These are phyloP conservation scores for Scalesia atractyloides DNA, from an alignment of 129 eudicot genomes.

Conservation along the genomic window DNA sequence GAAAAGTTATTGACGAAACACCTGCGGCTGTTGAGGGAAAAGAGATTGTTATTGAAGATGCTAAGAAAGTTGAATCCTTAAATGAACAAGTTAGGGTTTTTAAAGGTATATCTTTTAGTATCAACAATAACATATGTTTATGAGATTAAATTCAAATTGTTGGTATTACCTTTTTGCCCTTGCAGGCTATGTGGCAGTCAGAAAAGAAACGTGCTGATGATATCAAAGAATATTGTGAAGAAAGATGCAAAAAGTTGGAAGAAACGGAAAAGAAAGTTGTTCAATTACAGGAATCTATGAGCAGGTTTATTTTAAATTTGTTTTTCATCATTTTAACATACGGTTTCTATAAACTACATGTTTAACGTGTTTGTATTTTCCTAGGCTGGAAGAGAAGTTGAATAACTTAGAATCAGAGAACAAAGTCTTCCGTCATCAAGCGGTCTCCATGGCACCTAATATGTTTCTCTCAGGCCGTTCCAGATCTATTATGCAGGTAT, in stretches of 20 bases:
- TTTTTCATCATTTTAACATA: slow-evolving; percentile 14
- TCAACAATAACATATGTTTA: slow-evolving; percentile 4
- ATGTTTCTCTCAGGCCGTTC: slow-evolving; percentile 86
- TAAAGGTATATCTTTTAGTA: slow-evolving; percentile 53
- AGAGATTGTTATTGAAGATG: slow-evolving; percentile 79
- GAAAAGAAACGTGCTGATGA: slow-evolving; percentile 69
- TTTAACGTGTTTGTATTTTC: slow-evolving; percentile 4
- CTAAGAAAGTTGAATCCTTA: slow-evolving; percentile 69
- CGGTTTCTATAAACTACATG: slow-evolving; percentile 19
- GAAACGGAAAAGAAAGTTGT: slow-evolving; percentile 73
- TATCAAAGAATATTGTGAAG: slow-evolving; percentile 59
- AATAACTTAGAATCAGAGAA: slow-evolving; percentile 87
- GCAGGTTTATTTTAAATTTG: slow-evolving; percentile 42
- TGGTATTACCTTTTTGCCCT: slow-evolving; percentile 5
- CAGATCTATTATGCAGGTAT: slow-evolving; percentile 86
- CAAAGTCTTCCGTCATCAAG: slow-evolving; percentile 95
- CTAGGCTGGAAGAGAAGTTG: slow-evolving; percentile 87
- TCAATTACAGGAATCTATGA: slow-evolving; percentile 69
- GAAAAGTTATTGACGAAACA: slow-evolving; percentile 94
- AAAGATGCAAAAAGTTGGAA: slow-evolving; percentile 68
- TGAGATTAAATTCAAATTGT: background rate
- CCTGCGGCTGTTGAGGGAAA: slow-evolving; percentile 87
- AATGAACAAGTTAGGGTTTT: slow-evolving; percentile 55
- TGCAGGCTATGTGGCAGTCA: slow-evolving; percentile 55
- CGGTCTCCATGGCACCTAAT: slow-evolving; percentile 92